Evolutionary conservation across 768 basidiomycete species (phyloP), one percentile per base, ranked within the genome.

Genomic region (Gymnopilus dilepis): DNA sequence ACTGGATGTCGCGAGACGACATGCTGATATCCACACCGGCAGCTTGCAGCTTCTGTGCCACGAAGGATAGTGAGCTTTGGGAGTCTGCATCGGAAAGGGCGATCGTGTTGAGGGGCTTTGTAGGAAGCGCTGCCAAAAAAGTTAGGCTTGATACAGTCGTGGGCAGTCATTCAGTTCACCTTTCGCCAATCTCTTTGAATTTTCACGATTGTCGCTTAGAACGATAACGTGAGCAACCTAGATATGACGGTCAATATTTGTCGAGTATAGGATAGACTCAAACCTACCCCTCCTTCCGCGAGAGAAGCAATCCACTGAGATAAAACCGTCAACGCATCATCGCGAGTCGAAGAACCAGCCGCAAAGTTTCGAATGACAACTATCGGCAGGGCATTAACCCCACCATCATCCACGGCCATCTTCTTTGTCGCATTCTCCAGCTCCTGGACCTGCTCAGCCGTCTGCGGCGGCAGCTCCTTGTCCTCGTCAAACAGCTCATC

Each of bases 181-280:
- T 81, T 90, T 91, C 0, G 93, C 87, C 6, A 99, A 77, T n/a
- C 84, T 80, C 71, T 94, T 97, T 1, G 87, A 81, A 59, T 96
- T 91, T 67, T 95, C 94, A 26, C 91, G 85, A 66, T 94, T 95
- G 71, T 99, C 94, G 67, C 93, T 93, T 43, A 95, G 78, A 33
- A 99, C 86, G 50, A 99, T 80, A 47, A 97, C 94, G 74, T 99
- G 96, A 0, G 97, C 97, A 59, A 94, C 79, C 92, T 95, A 22
- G 41, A 42, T 26, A 42, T n/a, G 40, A 54, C 43, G 22, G 57
- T 31, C 50, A 58, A 43, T 8, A 21, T 13, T 13, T 19, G 17
- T 52, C 6, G 6, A 50, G 31, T 38, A 55, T 24, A 33, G 22
- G 48, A 22, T 41, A 30, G 11, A n/a, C n/a, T 30, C 6, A 64